Evolutionary conservation across 345 rosid species (phyloP).

Genomic region (Linum trigynum): DNA sequence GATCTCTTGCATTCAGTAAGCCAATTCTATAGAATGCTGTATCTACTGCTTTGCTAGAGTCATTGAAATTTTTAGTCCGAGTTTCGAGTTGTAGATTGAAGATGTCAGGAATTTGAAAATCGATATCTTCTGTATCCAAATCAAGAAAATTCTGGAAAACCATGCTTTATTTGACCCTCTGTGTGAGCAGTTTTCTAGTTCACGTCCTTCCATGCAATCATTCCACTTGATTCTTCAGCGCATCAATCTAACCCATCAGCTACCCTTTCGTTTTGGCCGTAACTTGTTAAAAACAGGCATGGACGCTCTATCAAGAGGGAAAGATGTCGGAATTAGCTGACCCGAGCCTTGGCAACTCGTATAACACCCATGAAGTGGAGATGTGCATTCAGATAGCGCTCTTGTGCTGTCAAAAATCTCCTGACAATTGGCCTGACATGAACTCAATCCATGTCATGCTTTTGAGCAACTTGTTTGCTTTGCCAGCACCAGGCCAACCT

Average conservation of each 20-base stretch:
- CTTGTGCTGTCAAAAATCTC: conserved; percentile 65
- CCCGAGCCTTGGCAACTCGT: conserved; percentile 35
- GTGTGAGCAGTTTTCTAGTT: no score
- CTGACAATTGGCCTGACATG: conserved; percentile 68
- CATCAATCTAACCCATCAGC: no score
- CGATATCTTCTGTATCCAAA: no score
- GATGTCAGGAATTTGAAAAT: no score
- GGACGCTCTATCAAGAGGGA: conserved; percentile 50
- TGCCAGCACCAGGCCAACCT: conserved; percentile 76
- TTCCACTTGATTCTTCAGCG: not conserved
- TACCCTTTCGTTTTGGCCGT: not conserved
- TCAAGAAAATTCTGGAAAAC: no score
- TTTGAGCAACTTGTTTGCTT: conserved; percentile 65
- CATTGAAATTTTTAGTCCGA: no score
- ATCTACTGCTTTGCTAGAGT: not conserved
- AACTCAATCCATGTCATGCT: conserved; percentile 69
- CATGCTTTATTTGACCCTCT: no score
- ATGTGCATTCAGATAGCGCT: conserved; percentile 73
- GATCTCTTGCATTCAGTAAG: conserved; percentile 83
- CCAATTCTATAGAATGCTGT: conserved; percentile 5
- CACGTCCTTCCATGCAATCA: not conserved
- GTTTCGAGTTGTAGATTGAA: no score
- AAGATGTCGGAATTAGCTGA: conserved; percentile 57
- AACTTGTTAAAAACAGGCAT: conserved; percentile 32
- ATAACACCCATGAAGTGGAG: conserved; percentile 60